Evolutionary conservation across 129 eudicot genomes (phyloP), one percentile per base, ranked within the genome.

Genomic region (Mikania micrantha): DNA sequence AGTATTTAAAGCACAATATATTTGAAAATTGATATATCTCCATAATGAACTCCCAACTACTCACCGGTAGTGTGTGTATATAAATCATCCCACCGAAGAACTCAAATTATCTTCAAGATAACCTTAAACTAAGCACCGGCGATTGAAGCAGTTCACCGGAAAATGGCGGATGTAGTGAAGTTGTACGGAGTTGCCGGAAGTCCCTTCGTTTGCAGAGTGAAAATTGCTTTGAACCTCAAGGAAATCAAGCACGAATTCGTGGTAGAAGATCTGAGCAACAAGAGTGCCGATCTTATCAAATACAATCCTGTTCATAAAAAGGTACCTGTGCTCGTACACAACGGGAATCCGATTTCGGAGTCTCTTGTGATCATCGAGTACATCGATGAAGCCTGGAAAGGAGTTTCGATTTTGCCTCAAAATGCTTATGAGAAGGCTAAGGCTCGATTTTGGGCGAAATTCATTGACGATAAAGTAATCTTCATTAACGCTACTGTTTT

Each of bases 331-430:
- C 67, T 83, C 2, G 38, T 83, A 6, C 88, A 83, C 70, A 66
- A 72, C 5, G 78, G 74, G 6, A 83, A 72, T 41, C 75, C 88
- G 10, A 39, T 83, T 0, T n/a, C 70, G 2, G 82, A 83, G 70
- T 80, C 84, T 7, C 54, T 72, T 10, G 77, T 83, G 34, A 76
- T 83, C 19, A 69, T 83, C 0, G 82, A 83, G 27, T 83, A 83
- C 42, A 74, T 82, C 15, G 86, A 82, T n/a, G 80, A 82, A 16
- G 69, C 38, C 11, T 79, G 87, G 87, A 69, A 69, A 54, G 76
- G 56, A 10, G 42, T 48, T 34, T 71, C 69, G 16, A 40, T 82
- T 38, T 64, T 82, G 13, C 83, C 83, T 53, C 72, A 60, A 22
- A 67, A 78, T 60, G 76, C 80, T 54, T 66, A 74, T 28, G 78